phyloP scores from a whole-genome alignment of 495 filamentous ascomycete species.

The Neurospora sp. region DNA sequence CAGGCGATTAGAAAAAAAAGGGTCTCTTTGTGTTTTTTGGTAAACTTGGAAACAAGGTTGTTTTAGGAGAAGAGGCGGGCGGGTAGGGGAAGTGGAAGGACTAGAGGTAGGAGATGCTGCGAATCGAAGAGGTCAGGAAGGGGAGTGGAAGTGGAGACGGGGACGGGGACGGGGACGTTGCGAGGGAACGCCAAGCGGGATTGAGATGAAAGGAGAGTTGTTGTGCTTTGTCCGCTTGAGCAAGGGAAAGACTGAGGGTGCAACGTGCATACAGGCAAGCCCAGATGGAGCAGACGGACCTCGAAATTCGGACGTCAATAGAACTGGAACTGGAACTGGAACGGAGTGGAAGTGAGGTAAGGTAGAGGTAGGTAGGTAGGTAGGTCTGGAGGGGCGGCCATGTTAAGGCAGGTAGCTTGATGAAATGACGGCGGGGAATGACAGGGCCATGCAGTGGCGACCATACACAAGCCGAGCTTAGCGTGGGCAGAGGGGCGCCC shows the following conservation, averaged over 20 bases:
- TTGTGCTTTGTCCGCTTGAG: background rate
- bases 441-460: slow-evolving; percentile 27
- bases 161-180: background rate
- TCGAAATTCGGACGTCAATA: slow-evolving; percentile 16
- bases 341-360: background rate
- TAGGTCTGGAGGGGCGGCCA: slow-evolving; percentile 25
- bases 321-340: slow-evolving; percentile 4
- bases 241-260: background rate
- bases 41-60: background rate
- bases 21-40: background rate
- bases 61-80: background rate
- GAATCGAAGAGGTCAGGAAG: background rate
- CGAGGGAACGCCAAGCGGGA: background rate
- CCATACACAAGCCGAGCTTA: slow-evolving; percentile 22
- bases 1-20: background rate
- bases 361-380: background rate
- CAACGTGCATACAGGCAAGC: background rate
- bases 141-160: background rate
- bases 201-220: background rate
- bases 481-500: slow-evolving; percentile 19
- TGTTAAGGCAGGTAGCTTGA: slow-evolving; percentile 16
- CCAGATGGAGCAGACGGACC: background rate
- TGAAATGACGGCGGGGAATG: slow-evolving; percentile 30
- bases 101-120: background rate
- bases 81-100: background rate